Evolutionary conservation across 2,329 filamentous ascomycete genomes (phyloP).

Genomic region (Hypoxylon sp.): DNA sequence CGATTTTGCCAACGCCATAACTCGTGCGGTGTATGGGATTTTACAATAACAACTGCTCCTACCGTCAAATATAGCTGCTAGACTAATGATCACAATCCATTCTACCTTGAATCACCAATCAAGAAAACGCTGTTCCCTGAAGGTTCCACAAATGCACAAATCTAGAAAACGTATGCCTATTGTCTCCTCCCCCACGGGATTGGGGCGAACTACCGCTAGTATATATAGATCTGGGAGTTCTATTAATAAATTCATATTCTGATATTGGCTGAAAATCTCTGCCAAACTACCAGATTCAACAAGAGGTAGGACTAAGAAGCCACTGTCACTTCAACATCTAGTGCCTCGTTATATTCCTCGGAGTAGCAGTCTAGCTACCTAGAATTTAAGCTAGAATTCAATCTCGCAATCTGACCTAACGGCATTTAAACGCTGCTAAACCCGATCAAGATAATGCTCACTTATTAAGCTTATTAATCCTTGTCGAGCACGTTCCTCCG

Average conservation of each 20-base stretch:
- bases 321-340: no score
- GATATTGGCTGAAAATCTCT: neutral
- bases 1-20: no score
- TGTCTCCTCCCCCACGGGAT: conserved; percentile 6
- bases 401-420: no score
- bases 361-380: no score
- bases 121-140: conserved; percentile 6
- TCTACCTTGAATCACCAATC: conserved; percentile 10
- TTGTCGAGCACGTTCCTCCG: conserved; percentile 5
- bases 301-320: conserved; percentile 5
- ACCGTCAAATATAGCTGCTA: no score
- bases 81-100: no score
- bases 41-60: no score
- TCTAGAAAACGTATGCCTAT: conserved; percentile 19
- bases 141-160: conserved; percentile 15
- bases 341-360: no score
- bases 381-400: no score
- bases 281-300: neutral
- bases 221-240: conserved; percentile 14
- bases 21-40: no score
- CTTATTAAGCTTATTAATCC: conserved; percentile 21
- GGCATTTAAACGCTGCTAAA: conserved; percentile 19
- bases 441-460: conserved; percentile 10
- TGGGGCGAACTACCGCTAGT: conserved; percentile 1
- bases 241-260: conserved; percentile 19